Base-by-base conservation (phyloP, 768 basidiomycete species). In the Pulveroboletus sp. region DNA sequence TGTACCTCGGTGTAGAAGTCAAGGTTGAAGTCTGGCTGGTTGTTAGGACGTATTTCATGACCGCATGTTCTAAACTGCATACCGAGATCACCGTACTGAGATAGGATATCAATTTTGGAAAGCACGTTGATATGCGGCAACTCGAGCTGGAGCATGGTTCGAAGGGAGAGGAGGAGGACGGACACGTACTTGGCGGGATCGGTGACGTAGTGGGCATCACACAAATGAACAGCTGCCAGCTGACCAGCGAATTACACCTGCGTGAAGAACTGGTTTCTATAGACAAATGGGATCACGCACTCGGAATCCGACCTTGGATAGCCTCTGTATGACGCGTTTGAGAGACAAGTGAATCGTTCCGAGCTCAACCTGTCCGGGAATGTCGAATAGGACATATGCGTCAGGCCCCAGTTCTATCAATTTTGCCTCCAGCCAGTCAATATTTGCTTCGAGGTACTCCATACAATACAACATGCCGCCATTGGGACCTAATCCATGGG, bases 1-100 rank as follows among this genome's bases (percentile, higher is more conserved):
- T 96, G 93, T 0, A 96, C 96, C 69, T 99, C 93, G 37, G 96
- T 97, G 68, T 98, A 98, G 67, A 89, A 99, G 57, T 93, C 90
- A 27, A 99, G 84, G 62, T 95, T 96, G 75, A 99, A 98, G 39
- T 95, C 95, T 96, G 58, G 33, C 7, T 26, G 6, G 27, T 30
- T 17, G 24, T 66, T 11, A 51, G 45, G 8, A 18, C 11, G 8
- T 32, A 12, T 18, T 36, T 6, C n/a, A n/a, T 21, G 46, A 17
- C 45, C 32, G 24, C 35, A 28, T n/a, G 31, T 12, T 31, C 14
- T 15, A 39, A 40, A 15, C 43, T 5, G 65, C 79, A 40, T 59
- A 94, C 94, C 90, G 38, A 98, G 76, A 53, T 95, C 91, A 10
- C 96, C 96, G 54, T 95, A 94, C 56, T 86, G 82, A 15, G 79